Conservation (phyloP, 768 basidiomycete genomes). For the Russula vinacea region DNA sequence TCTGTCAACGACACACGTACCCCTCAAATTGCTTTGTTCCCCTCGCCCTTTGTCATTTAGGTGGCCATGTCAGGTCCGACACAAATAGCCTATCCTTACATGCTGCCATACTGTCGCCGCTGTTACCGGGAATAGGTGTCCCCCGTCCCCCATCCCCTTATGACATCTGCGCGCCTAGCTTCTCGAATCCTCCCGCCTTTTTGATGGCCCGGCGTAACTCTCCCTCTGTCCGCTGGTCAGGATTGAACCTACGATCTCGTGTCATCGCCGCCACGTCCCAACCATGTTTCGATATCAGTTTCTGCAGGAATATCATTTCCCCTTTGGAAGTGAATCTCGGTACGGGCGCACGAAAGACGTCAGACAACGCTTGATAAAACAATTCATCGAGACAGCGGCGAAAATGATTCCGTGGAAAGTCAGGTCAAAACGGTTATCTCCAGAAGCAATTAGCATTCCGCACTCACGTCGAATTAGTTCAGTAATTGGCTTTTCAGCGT, state of each 20-base stretch:
- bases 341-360: conserved; percentile 11
- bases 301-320: conserved; percentile 63
- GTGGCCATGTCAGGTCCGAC: conserved; percentile 12
- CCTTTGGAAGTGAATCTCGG: conserved; percentile 62
- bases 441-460: conserved; percentile 26
- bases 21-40: conserved; percentile 22
- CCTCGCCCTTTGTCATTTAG: conserved; percentile 19
- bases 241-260: conserved; percentile 72
- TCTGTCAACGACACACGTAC: conserved; percentile 9
- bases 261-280: conserved; percentile 74
- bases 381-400: conserved; percentile 19
- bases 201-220: conserved; percentile 63
- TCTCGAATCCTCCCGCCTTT: conserved; percentile 49
- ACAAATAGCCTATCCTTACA: conserved; percentile 28
- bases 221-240: conserved; percentile 80
- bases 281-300: conserved; percentile 67
- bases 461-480: conserved; percentile 27
- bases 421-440: conserved; percentile 27
- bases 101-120: conserved; percentile 11
- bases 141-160: conserved; percentile 5
- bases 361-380: conserved; percentile 24
- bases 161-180: conserved; percentile 29
- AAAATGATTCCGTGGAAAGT: conserved; percentile 25
- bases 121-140: conserved; percentile 16
- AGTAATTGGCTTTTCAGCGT: conserved; percentile 14